Evolutionary conservation across 257 asterid genomes (phyloP).

Genomic region (Solanum etuberosum): DNA sequence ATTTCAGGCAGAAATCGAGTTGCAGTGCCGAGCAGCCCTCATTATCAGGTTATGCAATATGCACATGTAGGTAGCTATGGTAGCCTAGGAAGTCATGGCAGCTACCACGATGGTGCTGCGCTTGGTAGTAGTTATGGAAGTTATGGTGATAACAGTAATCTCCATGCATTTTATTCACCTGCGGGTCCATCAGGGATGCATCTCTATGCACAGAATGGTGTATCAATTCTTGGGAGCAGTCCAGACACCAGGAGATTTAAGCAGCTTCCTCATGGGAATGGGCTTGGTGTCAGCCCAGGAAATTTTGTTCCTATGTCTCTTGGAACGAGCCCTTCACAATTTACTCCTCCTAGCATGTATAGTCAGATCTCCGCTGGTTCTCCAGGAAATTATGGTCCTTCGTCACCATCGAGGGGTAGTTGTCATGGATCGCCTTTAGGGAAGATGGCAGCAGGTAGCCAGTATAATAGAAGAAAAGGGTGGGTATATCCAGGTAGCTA

Average conservation of each 20-base stretch:
- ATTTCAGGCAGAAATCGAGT: constrained; percentile 57
- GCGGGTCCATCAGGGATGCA: constrained; percentile 88
- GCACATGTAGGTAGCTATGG: constrained; percentile 91
- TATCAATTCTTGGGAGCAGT: constrained; percentile 67
- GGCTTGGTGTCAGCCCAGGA: constrained; percentile 90
- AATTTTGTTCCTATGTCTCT: constrained; percentile 86
- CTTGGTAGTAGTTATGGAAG: constrained; percentile 95
- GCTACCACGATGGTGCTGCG: constrained; percentile 72
- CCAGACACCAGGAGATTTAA: constrained; percentile 83
- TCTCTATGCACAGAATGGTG: constrained; percentile 54
- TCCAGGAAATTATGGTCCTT: constrained; percentile 93
- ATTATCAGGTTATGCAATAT: constrained; percentile 59
- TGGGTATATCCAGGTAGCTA: constrained; percentile 54
- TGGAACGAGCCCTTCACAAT: constrained; percentile 97
- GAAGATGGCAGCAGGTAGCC: constrained; percentile 69
- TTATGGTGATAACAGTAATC: constrained; percentile 75
- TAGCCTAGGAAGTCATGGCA: constrained; percentile 96
- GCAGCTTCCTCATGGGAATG: constrained; percentile 64
- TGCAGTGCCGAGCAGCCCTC: constrained; percentile 70
- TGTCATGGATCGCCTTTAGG: constrained; percentile 86
- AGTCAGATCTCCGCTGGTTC: constrained; percentile 67
- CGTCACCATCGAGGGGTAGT: constrained; percentile 87
- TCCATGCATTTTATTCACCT: constrained; percentile 83
- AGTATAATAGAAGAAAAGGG: constrained; percentile 65
- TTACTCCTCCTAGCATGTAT: constrained; percentile 84